Evolutionary conservation across 2,329 filamentous ascomycete genomes (phyloP).

Genomic region (Cercospora canescens): DNA sequence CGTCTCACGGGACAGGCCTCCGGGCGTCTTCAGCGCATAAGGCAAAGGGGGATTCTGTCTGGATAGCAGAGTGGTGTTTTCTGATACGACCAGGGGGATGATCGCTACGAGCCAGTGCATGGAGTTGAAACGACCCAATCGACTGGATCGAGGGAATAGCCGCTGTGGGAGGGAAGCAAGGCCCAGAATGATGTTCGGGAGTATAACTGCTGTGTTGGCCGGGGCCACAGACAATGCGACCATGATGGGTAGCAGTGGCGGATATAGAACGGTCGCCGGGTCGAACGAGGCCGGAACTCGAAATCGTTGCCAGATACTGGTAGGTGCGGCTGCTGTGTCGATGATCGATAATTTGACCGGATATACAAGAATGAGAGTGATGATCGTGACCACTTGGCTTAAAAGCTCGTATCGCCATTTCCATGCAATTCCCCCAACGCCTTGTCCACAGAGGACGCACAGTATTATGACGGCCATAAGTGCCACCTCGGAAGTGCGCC

Average conservation of each 20-base stretch:
- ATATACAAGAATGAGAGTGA: conserved; percentile 33
- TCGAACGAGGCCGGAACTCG: conserved; percentile 78
- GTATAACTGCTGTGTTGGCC: conserved; percentile 60
- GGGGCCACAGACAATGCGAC: conserved; percentile 73
- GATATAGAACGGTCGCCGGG: conserved; percentile 87
- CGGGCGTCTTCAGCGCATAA: conserved; percentile 23
- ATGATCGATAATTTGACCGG: conserved; percentile 38
- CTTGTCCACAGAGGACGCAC: conserved; percentile 44
- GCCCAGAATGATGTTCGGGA: conserved; percentile 80
- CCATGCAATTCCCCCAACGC: conserved; percentile 31
- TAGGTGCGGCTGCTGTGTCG: conserved; percentile 31
- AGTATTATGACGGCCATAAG: conserved; percentile 55
- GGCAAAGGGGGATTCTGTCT: conserved; percentile 28
- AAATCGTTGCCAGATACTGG: conserved; percentile 47
- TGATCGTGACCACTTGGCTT: conserved; percentile 37
- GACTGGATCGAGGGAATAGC: conserved; percentile 66
- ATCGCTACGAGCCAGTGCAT: conserved; percentile 80
- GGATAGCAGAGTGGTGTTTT: conserved; percentile 42
- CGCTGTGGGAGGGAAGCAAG: conserved; percentile 73
- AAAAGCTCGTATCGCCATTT: conserved; percentile 41
- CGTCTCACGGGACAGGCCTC: conserved; percentile 52
- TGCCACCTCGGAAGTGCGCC: conserved; percentile 56
- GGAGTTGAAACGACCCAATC: conserved; percentile 59
- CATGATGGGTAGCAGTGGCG: conserved; percentile 71
- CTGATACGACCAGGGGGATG: conserved; percentile 62